phyloP scores from a whole-genome alignment of 768 basidiomycete genomes.

The Podaxis sp. region DNA sequence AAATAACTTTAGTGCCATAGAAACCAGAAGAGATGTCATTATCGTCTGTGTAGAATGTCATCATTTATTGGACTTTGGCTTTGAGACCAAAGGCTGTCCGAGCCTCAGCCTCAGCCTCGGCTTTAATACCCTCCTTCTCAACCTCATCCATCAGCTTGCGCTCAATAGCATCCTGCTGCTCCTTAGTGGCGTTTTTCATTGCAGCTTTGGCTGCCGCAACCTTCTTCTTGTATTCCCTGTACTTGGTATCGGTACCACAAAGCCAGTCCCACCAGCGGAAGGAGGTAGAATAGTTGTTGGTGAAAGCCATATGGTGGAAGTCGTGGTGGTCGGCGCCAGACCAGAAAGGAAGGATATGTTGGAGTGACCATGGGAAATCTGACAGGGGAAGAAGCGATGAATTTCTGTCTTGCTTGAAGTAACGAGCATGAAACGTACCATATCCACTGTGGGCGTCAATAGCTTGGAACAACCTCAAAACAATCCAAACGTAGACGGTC shows the following conservation, averaged over 20 bases:
- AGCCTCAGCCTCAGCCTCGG: constrained; percentile 54
- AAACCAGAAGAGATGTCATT: background rate
- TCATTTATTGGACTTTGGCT: constrained; percentile 29
- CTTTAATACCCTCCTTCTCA: constrained; percentile 66
- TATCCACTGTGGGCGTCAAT: constrained; percentile 97
- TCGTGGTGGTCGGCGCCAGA: constrained; percentile 97
- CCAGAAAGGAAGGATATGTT: constrained; percentile 93
- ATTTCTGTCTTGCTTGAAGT: background rate
- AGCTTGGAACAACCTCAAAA: constrained; percentile 91
- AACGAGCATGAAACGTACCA: constrained; percentile 41
- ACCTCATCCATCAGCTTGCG: constrained; percentile 61
- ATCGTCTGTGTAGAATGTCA: background rate
- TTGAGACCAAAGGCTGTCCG: constrained; percentile 24
- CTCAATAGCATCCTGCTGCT: constrained; percentile 53
- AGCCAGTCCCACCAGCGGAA: constrained; percentile 93
- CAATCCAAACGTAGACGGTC: constrained; percentile 93
- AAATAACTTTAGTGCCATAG: constrained; percentile 1
- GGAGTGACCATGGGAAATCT: constrained; percentile 98
- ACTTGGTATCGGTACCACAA: constrained; percentile 89
- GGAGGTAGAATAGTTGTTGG: constrained; percentile 89
- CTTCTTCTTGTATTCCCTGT: constrained; percentile 71
- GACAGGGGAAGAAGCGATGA: background rate
- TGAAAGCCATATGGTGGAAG: constrained; percentile 97
- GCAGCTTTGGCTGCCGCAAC: constrained; percentile 56
- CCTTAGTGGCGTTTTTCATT: constrained; percentile 48